Conservation (phyloP, 805 yeast species). For the Saturnispora besseyi region DNA sequence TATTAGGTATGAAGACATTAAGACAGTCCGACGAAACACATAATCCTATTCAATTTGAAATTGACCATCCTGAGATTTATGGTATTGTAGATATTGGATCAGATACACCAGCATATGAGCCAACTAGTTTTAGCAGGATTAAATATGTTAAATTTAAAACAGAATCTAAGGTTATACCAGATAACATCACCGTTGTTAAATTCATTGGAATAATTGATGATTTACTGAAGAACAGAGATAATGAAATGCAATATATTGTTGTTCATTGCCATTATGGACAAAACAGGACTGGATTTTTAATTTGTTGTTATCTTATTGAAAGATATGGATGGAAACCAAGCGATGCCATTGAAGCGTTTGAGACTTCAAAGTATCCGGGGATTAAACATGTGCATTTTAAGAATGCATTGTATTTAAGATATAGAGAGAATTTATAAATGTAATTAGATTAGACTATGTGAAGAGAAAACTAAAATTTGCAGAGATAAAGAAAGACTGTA, state of each 20-base stretch:
- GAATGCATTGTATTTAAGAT: constrained; percentile 61
- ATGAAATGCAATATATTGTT: constrained; percentile 35
- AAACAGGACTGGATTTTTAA: constrained; percentile 67
- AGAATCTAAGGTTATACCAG: constrained; percentile 70
- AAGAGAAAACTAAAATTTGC: too few species aligned
- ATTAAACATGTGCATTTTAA: constrained; percentile 71
- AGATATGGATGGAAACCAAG: constrained; percentile 47
- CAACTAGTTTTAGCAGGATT: constrained; percentile 42
- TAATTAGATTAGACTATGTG: neutral
- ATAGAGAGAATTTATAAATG: constrained; percentile 28
- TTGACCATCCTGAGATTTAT: constrained; percentile 38
- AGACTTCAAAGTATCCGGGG: constrained; percentile 54
- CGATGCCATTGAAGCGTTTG: constrained; percentile 56
- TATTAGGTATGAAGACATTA: constrained; percentile 68
- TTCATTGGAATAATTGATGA: constrained; percentile 47
- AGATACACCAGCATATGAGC: constrained; percentile 64
- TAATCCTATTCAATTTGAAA: constrained; percentile 49
- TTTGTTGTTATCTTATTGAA: constrained; percentile 62
- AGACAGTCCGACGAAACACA: constrained; percentile 55
- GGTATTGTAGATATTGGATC: constrained; percentile 65
- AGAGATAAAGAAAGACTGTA: neutral
- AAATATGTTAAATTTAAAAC: constrained; percentile 66
- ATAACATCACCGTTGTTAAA: constrained; percentile 44
- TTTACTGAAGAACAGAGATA: constrained; percentile 24
- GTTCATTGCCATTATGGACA: constrained; percentile 82